Evolutionary conservation across 2,329 filamentous ascomycete species (phyloP), one percentile per base, ranked within the genome.

Genomic region (Aspergillus clavatus): DNA sequence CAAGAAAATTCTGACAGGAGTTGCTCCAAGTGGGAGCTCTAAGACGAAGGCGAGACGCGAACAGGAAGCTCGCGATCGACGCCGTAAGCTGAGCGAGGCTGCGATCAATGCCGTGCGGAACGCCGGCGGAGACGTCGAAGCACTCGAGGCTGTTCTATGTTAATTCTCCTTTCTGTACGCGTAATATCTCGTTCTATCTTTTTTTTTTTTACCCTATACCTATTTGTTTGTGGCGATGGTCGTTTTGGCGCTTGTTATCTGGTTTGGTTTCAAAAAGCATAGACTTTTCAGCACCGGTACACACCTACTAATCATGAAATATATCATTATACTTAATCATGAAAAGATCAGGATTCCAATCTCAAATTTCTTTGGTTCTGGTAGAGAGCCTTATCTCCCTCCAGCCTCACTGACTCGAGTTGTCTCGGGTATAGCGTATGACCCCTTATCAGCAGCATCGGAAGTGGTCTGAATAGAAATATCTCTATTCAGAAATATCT

Each of bases 41-140:
- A 97, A 97, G 78, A 97, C 93, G 7, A 96, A 96, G 65, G 89
- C 89, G n/a, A 74, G 89, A 44, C 74, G 93, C 40, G 91, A 97
- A 67, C 86, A 88, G 65, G 91, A 96, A 71, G 88, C 88, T 1
- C 75, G 79, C 42, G 91, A 96, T 61, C 83, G 84, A 68, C 75
- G 87, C 57, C 72, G 69, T 46, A 69, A 69, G 52, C 50, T 72
- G 26, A 67, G 66, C 40, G 69, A 71, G 46, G 69, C 67, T 45
- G 69, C 69, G 26, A 57, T 72, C 42, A 61, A 65, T 40, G 71
- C 71, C 38, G 69, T 74, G 36, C 63, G 65, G 43, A 69, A 62
- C 47, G 71, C 71, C 28, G 71, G 71, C 14, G 71, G 71, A 16
- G 71, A 74, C 48, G 68, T 73, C 38, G 67, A 72, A 48, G 69